Base-by-base conservation (phyloP, 345 rosid species). In the Brassica incana region DNA sequence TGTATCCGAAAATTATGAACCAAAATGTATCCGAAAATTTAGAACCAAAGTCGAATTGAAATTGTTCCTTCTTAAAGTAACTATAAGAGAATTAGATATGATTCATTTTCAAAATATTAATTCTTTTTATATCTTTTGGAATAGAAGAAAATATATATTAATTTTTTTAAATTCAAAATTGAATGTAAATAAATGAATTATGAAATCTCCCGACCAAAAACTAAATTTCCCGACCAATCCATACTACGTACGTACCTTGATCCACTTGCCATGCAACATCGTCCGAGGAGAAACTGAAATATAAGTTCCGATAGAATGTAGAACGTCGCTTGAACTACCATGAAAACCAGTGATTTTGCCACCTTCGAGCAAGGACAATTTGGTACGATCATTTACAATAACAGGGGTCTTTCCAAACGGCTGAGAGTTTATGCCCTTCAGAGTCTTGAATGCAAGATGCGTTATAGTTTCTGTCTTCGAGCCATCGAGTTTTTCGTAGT, bases 251-350 rank as follows among this genome's bases (percentile, higher is more conserved):
- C 25, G 61, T 54, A 54, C 61, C 61, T 54, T 3, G 61, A 54
- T 15, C 61, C 61, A 54, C 61, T 54, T 54, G 25, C 61, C 61
- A 54, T 16, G 61, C 61, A 54, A 16, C 61, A 52, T 52, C 23
- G 61, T 15, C 23, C 27, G 23, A 16, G 9, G 10, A 16, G 61
- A 54, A 54, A 10, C 4, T 3, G 20, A 52, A 52, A 52, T n/a
- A 54, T 78, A 71, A 36, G 76, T 76, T 23, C 81, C 76, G 50
- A 43, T 43, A 43, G 50, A 43, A 38, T 78, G 72, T 36, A 78
- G 68, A 54, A 64, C n/a, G 7, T 71, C 48, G 32, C 36, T 40
- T 1, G 71, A 63, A 3, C 45, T 71, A 25, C 81, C 76, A 72
- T 78, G 76, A 3, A 78, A 78, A 0, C 76, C 72, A 2, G 15